These are phyloP conservation scores for Typha latifolia DNA, from an alignment of 176 grass and related monocot genomes.

Conservation along the genomic window DNA sequence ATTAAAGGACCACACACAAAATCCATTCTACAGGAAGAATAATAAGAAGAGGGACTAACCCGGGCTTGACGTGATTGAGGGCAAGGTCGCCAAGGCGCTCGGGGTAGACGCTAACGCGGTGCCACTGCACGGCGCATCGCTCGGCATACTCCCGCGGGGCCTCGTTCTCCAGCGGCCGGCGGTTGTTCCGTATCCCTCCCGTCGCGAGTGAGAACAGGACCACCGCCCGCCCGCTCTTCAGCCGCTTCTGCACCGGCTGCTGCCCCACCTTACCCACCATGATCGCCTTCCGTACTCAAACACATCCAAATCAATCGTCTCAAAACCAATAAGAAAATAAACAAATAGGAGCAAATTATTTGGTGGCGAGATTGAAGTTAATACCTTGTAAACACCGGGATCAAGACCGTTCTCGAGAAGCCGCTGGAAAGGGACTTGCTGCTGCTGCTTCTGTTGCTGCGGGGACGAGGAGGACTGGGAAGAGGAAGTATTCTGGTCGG, in stretches of 20 bases:
- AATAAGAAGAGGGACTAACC: constrained; percentile 30
- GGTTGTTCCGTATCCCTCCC: constrained; percentile 90
- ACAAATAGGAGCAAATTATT: not conserved
- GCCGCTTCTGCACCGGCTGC: constrained; percentile 53
- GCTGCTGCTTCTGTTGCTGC: not conserved
- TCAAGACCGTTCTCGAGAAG: constrained; percentile 82
- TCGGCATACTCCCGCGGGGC: constrained; percentile 69
- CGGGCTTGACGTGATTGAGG: constrained; percentile 60
- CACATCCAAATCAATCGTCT: not conserved
- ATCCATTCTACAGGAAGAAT: not conserved
- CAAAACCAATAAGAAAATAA: constrained; percentile 3
- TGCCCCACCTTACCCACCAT: constrained; percentile 84
- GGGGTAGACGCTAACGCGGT: constrained; percentile 68
- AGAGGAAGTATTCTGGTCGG: constrained; percentile 4
- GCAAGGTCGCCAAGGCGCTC: constrained; percentile 40
- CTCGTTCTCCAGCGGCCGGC: constrained; percentile 63
- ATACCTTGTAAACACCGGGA: constrained; percentile 67
- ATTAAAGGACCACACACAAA: too few relatives aligned
- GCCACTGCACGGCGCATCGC: constrained; percentile 87
- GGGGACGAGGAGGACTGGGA: constrained; percentile 9
- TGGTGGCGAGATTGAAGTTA: not conserved
- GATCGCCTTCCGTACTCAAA: constrained; percentile 42
- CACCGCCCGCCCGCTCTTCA: constrained; percentile 44
- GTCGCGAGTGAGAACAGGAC: constrained; percentile 81
- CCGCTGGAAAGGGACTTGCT: constrained; percentile 9